Conservation (phyloP, 2,329 filamentous ascomycete genomes). For the Fusarium nygamai region DNA sequence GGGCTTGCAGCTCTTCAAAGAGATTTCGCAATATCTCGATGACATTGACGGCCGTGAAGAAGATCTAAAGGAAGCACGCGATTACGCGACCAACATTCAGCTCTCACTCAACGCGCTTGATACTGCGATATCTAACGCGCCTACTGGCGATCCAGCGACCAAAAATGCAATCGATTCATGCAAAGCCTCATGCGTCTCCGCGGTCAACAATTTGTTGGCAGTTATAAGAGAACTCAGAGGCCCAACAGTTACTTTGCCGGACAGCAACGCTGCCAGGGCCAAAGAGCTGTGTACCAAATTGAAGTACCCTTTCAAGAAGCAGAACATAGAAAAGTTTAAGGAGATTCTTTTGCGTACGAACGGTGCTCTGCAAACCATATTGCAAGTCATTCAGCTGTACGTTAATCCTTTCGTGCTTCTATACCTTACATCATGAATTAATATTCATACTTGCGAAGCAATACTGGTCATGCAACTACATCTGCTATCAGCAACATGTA, state of each 20-base stretch:
- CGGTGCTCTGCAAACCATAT: background rate
- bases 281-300: rapidly evolving
- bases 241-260: rapidly evolving
- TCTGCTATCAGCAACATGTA: rapidly evolving
- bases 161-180: background rate
- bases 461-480: rapidly evolving
- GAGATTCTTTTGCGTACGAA: rapidly evolving
- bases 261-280: rapidly evolving
- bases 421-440: no score
- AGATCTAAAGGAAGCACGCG: background rate
- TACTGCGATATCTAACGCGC: background rate
- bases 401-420: background rate
- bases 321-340: background rate
- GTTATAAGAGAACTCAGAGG: rapidly evolving
- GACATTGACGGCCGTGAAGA: background rate
- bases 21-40: background rate
- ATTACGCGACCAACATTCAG: background rate
- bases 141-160: rapidly evolving
- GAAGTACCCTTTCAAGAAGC: background rate
- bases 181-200: rapidly evolving
- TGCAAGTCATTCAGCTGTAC: background rate
- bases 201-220: rapidly evolving
- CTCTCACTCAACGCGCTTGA: background rate
- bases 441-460: rapidly evolving
- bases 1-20: background rate